phyloP scores from a whole-genome alignment of 495 filamentous ascomycete genomes.

The Penicillium turbatum region DNA sequence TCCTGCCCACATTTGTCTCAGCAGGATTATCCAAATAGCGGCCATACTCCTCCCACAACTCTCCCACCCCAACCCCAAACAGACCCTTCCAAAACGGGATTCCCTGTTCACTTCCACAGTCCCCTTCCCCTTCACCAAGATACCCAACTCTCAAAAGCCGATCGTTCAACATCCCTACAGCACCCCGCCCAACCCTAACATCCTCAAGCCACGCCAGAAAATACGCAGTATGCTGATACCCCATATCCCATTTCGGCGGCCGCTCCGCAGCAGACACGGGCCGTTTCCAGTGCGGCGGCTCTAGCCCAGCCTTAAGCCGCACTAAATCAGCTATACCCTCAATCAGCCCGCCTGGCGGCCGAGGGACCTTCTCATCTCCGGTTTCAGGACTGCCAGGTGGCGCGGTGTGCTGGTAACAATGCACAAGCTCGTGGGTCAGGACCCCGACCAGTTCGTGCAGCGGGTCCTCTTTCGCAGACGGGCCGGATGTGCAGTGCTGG shows the following conservation, averaged over 20 bases:
- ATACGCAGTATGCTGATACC: slow-evolving; percentile 89
- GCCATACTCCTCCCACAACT: slow-evolving; percentile 74
- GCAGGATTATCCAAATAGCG: slow-evolving; percentile 30
- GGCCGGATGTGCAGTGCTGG: slow-evolving; percentile 34
- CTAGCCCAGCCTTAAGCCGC: slow-evolving; percentile 64
- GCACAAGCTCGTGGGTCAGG: slow-evolving; percentile 87
- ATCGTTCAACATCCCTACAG: slow-evolving; percentile 71
- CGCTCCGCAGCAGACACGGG: slow-evolving; percentile 45
- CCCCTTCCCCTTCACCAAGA: slow-evolving; percentile 29
- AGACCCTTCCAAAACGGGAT: slow-evolving; percentile 32
- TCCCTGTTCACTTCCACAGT: background rate
- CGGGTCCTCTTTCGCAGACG: slow-evolving; percentile 24
- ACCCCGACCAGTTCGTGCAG: slow-evolving; percentile 74
- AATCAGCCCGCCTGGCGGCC: slow-evolving; percentile 69
- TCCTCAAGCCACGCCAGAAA: slow-evolving; percentile 69
- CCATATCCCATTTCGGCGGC: slow-evolving; percentile 69
- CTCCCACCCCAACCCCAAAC: slow-evolving; percentile 58
- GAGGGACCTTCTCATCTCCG: slow-evolving; percentile 12
- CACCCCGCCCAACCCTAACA: slow-evolving; percentile 70
- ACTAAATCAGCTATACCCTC: slow-evolving; percentile 97
- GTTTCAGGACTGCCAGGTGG: slow-evolving; percentile 37
- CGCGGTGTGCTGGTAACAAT: slow-evolving; percentile 86
- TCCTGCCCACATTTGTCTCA: background rate
- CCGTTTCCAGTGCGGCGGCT: slow-evolving; percentile 80
- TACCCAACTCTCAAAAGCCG: slow-evolving; percentile 52